phyloP scores from a whole-genome alignment of 805 yeast genomes.

The Ogataea parapolymorpha region DNA sequence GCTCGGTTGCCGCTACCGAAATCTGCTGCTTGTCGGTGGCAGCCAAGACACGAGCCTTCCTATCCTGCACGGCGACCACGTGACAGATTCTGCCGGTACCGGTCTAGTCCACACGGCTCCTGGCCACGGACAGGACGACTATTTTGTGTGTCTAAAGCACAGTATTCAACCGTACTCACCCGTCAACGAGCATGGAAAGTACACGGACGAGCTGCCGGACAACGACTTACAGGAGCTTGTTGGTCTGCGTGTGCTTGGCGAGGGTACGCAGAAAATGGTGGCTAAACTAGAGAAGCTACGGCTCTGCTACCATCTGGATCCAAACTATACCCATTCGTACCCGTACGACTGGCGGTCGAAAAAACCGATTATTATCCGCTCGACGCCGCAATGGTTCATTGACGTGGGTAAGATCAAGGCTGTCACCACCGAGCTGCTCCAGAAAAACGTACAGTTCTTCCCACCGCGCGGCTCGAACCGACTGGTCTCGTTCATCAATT shows the following conservation, averaged over 20 bases:
- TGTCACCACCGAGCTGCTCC: slow-evolving; percentile 55
- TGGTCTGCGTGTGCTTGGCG: slow-evolving; percentile 60
- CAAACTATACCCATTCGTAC: slow-evolving; percentile 70
- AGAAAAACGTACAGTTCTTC: slow-evolving; percentile 56
- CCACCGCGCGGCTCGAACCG: slow-evolving; percentile 75
- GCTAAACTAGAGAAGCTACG: slow-evolving; percentile 37
- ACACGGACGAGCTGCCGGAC: slow-evolving; percentile 48
- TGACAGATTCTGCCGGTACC: slow-evolving; percentile 78
- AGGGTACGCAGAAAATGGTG: slow-evolving; percentile 50
- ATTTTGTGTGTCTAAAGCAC: slow-evolving; percentile 58
- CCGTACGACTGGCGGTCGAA: slow-evolving; percentile 98
- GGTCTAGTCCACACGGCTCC: slow-evolving; percentile 98
- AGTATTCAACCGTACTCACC: slow-evolving; percentile 66
- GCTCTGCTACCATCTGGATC: slow-evolving; percentile 48
- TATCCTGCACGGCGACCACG: slow-evolving; percentile 76
- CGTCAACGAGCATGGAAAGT: slow-evolving; percentile 73
- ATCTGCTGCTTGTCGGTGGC: slow-evolving; percentile 44
- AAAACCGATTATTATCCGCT: slow-evolving; percentile 88
- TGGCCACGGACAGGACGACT: slow-evolving; percentile 96
- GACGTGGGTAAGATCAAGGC: slow-evolving; percentile 73
- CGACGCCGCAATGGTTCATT: slow-evolving; percentile 97
- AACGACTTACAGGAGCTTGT: slow-evolving; percentile 38
- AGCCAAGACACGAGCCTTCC: slow-evolving; percentile 40
- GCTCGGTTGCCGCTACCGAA: slow-evolving; percentile 44
- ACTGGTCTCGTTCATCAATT: slow-evolving; percentile 64